Base-by-base conservation (phyloP, 768 basidiomycete genomes). In the Termitomyces heimii region DNA sequence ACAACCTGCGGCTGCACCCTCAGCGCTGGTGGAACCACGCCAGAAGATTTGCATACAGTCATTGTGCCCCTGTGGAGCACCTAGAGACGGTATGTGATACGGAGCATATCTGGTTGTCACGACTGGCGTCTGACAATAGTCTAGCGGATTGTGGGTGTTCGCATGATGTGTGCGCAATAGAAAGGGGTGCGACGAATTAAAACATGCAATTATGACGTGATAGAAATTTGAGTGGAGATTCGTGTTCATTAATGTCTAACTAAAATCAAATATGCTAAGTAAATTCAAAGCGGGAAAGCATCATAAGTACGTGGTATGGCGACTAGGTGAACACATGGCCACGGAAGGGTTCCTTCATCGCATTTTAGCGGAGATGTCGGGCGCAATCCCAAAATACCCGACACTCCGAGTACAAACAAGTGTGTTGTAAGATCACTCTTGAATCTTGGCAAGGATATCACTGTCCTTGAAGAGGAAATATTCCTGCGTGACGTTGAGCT, bases 401-500 rank as follows among this genome's bases (percentile, higher is more conserved):
- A 44, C 45, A 6, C 44, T 18, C 53, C 32, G 5, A 28, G 43
- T 24, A 39, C 26, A 14, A 32, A 43, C 26, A 46, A 42, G 28
- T 22, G 8, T 9, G 6, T n/a, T 37, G 22, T 8, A n/a, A 28
- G 14, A 71, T 74, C 81, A 97, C 78, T 97, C 95, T 71, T 88
- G 82, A 67, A 98, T 94, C 79, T 95, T 97, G 58, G 96, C 96
- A 53, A 98, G 82, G 69, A 99, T 97, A 68, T 98, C 95, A 26
- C 83, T 72, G 74, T 98, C 96, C 75, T 87, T 90, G 86, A 95
- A 98, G 57, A 99, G 75, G 78, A 82, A 89, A 75, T 89, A 99
- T 69, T 99, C 96, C 94, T 98, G 65, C n/a, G 9, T 5, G 8
- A 24, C 22, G 35, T 4, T 58, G 18, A 34, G 32, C 32, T 26